Evolutionary conservation across 331 rosid species (phyloP), one percentile per base, ranked within the genome.

Genomic region (Quercus phellos): DNA sequence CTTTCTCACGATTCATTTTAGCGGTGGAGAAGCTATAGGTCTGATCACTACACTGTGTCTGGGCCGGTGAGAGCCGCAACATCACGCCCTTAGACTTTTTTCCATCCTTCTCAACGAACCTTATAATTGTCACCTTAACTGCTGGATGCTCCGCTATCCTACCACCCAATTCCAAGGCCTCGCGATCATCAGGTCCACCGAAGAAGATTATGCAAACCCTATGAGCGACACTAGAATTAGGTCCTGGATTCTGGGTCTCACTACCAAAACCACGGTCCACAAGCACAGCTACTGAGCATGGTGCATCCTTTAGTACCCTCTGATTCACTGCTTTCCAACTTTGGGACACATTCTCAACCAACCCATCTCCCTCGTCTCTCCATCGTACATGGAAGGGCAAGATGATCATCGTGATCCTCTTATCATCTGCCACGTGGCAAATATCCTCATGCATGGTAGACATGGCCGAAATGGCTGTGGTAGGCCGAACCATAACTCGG

Each of bases 101-200:
- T 0, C 76, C 87, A 8, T 90, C 56, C 55, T 42, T 61, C 54
- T 83, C 82, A 22, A 83, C 26, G 11, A 94, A 90, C 80, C 90
- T 88, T 17, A 80, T 69, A 51, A 92, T 72, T 2, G 84, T 59
- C 11, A 90, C 85, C 32, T 63, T 79, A 54, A 90, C 84, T 0
- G 86, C 75, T 0, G 96, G 97, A 69, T 94, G 96, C 14, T 94
- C 88, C 1, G 77, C 84, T 92, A 94, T 91, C 76, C 87, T 81
- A 1, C 89, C 85, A 0, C 90, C 93, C 54, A 94, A 67, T 70
- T 88, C 90, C 64, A 92, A 56, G 17, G 92, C 94, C 83, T 94
- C 93, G 0, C 96, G 90, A 38, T 92, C 96, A 73, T 94, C 97
- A 0, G 97, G 97, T 63, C 98, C 98, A 54, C 98, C 96, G 0